Conservation (phyloP, 148 eudicot species). For the Limonium bicolor region DNA sequence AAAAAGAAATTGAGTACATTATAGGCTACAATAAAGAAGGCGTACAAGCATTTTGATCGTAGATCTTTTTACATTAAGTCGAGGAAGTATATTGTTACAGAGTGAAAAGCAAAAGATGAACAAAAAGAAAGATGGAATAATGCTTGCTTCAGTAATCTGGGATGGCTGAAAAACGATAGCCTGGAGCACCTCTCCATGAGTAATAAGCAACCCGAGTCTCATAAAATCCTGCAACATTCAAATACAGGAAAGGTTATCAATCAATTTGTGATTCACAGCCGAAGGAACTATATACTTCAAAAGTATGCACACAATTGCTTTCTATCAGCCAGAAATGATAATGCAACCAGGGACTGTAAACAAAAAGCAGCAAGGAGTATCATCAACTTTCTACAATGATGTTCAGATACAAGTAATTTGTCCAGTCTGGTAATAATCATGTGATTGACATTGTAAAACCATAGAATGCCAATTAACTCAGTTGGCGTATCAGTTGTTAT, state of each 20-base stretch:
- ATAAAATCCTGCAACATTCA: constrained; percentile 61
- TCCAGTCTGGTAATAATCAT: too few species aligned
- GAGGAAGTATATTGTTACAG: not conserved
- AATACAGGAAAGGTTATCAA: not conserved
- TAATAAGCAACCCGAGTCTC: constrained; percentile 94
- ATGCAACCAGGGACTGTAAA: not conserved
- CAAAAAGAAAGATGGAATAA: not conserved
- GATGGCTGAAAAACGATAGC: constrained; percentile 76
- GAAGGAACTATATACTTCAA: too few species aligned
- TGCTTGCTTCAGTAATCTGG: constrained; percentile 49
- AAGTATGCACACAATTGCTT: too few species aligned
- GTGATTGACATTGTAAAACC: too few species aligned
- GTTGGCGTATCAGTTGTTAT: too few species aligned
- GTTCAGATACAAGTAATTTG: not conserved
- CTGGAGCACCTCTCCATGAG: constrained; percentile 96
- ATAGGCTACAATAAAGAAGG: too few species aligned
- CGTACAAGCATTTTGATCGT: too few species aligned
- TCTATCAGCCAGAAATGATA: too few species aligned
- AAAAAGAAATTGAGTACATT: too few species aligned
- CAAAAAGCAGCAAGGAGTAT: not conserved
- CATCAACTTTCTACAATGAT: not conserved
- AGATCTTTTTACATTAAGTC: too few species aligned
- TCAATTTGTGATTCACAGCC: too few species aligned
- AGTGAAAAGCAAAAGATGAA: not conserved
- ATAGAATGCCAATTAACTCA: too few species aligned